These are phyloP conservation scores for Debaryomycetaceae sp. DNA, from an alignment of 1,139 yeast genomes.

Conservation along the genomic window DNA sequence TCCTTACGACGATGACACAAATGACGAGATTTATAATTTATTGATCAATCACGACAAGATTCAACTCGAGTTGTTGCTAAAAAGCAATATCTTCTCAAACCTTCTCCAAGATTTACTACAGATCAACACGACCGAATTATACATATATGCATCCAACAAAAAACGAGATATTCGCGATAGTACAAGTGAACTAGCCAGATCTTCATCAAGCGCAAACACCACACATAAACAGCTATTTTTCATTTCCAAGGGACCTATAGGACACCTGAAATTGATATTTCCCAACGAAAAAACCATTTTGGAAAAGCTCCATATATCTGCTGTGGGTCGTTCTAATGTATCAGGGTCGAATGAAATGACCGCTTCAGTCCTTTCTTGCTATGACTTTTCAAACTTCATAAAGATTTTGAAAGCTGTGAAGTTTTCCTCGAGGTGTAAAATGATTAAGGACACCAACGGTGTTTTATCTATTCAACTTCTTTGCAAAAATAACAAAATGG, in stretches of 20 bases:
- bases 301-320: conserved; percentile 39
- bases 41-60: conserved; percentile 48
- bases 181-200: background rate
- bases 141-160: conserved; percentile 38
- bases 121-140: conserved; percentile 58
- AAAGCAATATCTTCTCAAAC: conserved; percentile 61
- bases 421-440: conserved; percentile 56
- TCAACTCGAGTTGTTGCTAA: conserved; percentile 61
- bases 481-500: conserved; percentile 29
- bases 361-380: conserved; percentile 35
- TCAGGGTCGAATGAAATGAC: conserved; percentile 16
- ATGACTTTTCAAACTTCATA: conserved; percentile 51
- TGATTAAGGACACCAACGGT: conserved; percentile 57
- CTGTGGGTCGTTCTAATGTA: conserved; percentile 1
- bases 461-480: conserved; percentile 47
- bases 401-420: conserved; percentile 53
- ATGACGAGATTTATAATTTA: conserved; percentile 18
- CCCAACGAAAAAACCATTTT: conserved; percentile 64
- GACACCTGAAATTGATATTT: conserved; percentile 61
- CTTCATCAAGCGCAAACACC: background rate
- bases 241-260: conserved; percentile 66
- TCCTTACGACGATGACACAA: conserved; percentile 35
- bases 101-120: conserved; percentile 67
- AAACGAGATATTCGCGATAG: conserved; percentile 1
- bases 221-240: conserved; percentile 39